These are phyloP conservation scores for Spathaspora girioi DNA, from an alignment of 805 yeast species.

Conservation along the genomic window DNA sequence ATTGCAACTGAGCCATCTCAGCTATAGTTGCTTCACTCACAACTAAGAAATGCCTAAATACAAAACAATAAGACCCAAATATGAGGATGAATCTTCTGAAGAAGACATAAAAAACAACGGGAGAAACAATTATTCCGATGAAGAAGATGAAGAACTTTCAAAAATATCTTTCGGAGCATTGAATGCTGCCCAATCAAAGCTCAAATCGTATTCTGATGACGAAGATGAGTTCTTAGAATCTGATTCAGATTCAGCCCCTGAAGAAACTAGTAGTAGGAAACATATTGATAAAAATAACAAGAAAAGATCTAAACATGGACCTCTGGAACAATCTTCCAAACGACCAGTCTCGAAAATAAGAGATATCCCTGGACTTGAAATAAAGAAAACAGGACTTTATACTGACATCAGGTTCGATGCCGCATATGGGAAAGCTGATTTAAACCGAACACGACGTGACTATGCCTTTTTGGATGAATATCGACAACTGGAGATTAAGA, in stretches of 20 bases:
- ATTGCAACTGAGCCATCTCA: background rate
- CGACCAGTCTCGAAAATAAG: constrained; percentile 66
- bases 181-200: constrained; percentile 53
- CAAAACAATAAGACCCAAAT: constrained; percentile 14
- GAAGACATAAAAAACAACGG: constrained; percentile 7
- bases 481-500: constrained; percentile 65
- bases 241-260: constrained; percentile 29
- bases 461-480: constrained; percentile 86
- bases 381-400: constrained; percentile 43
- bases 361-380: constrained; percentile 65
- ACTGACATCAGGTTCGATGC: constrained; percentile 89
- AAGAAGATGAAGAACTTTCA: constrained; percentile 41
- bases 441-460: constrained; percentile 61
- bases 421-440: constrained; percentile 81
- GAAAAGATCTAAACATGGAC: constrained; percentile 77
- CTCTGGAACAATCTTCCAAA: constrained; percentile 74
- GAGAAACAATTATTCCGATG: constrained; percentile 1
- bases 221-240: constrained; percentile 1
- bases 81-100: constrained; percentile 11
- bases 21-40: background rate
- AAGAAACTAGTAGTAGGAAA: constrained; percentile 18
- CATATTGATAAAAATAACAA: constrained; percentile 2
- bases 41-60: constrained; percentile 3
- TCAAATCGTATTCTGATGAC: constrained; percentile 11
- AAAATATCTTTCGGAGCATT: constrained; percentile 64